These are phyloP conservation scores for Trichoderma afroharzianum DNA, from an alignment of 2,329 filamentous ascomycete genomes.

Conservation along the genomic window DNA sequence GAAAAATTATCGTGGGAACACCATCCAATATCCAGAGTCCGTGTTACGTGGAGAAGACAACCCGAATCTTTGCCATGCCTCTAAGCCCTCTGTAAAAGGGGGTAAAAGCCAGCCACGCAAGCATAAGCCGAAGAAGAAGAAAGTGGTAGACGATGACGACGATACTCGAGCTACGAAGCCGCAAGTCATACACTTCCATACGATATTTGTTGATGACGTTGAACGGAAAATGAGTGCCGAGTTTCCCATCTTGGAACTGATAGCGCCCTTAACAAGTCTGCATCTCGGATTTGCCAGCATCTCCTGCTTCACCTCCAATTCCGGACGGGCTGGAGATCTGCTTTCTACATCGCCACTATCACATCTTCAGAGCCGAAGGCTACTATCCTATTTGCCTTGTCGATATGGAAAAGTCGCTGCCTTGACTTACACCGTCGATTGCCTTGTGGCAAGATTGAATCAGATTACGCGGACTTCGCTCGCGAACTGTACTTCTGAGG, in stretches of 20 bases:
- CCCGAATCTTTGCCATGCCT: background rate
- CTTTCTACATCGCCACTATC: background rate
- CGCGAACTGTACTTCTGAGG: background rate
- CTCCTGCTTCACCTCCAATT: background rate
- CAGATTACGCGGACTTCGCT: background rate
- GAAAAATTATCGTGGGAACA: background rate
- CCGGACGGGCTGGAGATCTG: background rate
- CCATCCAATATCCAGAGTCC: background rate
- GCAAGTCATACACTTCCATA: background rate
- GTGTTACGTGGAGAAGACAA: background rate
- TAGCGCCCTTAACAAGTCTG: background rate
- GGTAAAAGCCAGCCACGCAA: background rate
- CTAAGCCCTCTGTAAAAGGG: background rate
- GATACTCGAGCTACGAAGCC: background rate
- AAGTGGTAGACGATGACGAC: background rate
- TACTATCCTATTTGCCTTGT: background rate
- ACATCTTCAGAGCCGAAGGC: background rate
- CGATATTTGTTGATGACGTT: background rate
- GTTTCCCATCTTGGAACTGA: background rate
- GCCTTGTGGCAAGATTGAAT: background rate
- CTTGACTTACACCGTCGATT: slow-evolving; percentile 2
- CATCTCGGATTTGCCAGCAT: background rate
- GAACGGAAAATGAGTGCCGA: background rate
- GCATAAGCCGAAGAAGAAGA: background rate
- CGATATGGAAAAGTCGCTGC: background rate